phyloP scores from a whole-genome alignment of 257 asterid genomes.

The Rauvolfia tetraphylla region DNA sequence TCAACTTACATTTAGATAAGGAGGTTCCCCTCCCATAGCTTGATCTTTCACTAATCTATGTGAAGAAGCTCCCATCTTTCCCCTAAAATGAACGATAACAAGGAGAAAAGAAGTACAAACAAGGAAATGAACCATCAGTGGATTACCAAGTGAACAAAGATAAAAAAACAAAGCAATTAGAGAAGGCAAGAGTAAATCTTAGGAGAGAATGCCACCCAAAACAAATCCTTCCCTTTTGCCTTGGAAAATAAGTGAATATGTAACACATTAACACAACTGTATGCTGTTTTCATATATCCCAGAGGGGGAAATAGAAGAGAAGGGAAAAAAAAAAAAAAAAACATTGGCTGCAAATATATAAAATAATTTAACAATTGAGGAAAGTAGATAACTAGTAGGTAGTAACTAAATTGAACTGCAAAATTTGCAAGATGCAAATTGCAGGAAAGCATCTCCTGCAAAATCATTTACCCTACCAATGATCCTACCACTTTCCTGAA shows the following conservation, averaged over 20 bases:
- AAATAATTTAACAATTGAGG: background rate
- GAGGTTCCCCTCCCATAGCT: constrained; percentile 68
- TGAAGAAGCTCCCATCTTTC: constrained; percentile 72
- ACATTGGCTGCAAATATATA: too few relatives aligned
- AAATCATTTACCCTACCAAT: background rate
- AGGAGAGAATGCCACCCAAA: background rate
- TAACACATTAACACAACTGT: background rate
- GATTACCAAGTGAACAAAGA: background rate
- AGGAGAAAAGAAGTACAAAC: background rate
- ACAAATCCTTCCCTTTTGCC: background rate
- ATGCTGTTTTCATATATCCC: background rate
- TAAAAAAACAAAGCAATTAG: background rate
- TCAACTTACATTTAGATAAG: constrained; percentile 51
- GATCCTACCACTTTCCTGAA: too few relatives aligned
- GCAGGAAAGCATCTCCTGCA: background rate
- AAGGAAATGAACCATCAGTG: background rate
- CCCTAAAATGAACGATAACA: constrained; percentile 42
- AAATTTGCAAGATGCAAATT: background rate
- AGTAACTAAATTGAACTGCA: background rate
- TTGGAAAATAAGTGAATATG: background rate
- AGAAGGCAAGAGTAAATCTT: background rate
- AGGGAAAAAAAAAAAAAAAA: background rate
- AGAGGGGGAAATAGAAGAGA: background rate
- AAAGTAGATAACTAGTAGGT: background rate
- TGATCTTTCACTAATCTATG: constrained; percentile 42